A percentile compares a stretch with the other conserved stretches of the same genome.
Evolutionary conservation across 345 rosid genomes (phyloP).

Genomic region (Gossypium arboreum): DNA sequence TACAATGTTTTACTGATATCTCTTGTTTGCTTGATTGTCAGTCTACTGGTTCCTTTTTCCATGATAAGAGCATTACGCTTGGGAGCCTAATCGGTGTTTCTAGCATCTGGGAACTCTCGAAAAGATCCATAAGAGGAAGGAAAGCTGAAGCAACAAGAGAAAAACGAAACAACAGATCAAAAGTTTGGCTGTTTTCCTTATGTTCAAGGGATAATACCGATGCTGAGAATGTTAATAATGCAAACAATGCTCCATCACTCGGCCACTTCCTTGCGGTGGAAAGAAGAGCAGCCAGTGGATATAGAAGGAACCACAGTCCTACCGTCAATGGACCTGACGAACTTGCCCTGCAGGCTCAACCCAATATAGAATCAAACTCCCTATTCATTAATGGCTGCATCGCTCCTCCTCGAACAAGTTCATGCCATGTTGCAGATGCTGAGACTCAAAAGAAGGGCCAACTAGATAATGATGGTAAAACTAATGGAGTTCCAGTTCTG

Average conservation of each 20-base stretch:
- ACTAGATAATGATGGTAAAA: conserved; percentile 14
- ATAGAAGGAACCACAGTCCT: background rate
- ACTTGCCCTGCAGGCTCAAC: background rate
- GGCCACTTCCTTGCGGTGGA: conserved; percentile 5
- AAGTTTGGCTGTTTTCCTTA: conserved; percentile 5
- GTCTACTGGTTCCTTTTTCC: conserved; percentile 74
- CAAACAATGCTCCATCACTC: conserved; percentile 9
- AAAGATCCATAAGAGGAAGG: conserved; percentile 43
- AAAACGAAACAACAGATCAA: conserved; percentile 22
- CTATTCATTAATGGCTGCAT: conserved; percentile 40
- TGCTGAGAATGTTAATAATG: conserved; percentile 1
- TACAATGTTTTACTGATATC: background rate
- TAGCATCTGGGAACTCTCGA: conserved; percentile 44
- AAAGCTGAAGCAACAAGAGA: conserved; percentile 25
- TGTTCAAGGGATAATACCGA: background rate
- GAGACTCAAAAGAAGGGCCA: conserved; percentile 15
- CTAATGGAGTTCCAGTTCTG: conserved; percentile 25
- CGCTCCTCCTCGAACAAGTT: conserved; percentile 41
- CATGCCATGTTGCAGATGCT: background rate
- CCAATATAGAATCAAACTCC: conserved; percentile 16
- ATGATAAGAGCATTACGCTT: conserved; percentile 60
- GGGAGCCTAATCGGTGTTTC: conserved; percentile 68
- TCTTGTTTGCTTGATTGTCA: conserved; percentile 23
- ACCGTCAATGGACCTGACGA: background rate
- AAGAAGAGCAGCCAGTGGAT: background rate